Base-by-base conservation (phyloP, 352 stramenopile species). In the Globisporangium perplexum region DNA sequence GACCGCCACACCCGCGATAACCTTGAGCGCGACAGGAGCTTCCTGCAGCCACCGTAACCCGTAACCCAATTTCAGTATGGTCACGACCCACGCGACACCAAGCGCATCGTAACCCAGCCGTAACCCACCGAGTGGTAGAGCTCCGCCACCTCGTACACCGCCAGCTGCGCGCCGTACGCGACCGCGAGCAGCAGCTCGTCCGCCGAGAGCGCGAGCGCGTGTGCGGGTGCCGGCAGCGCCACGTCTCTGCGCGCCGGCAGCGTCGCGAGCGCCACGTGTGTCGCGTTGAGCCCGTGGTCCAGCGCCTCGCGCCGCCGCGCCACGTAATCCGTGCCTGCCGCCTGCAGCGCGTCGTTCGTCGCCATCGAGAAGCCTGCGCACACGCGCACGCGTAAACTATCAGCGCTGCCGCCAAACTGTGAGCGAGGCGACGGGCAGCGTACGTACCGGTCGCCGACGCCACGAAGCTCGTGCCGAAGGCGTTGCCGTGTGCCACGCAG, bases 401-500 rank as follows among this genome's bases (percentile, higher is more conserved):
- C n/a, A n/a, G n/a, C n/a, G n/a, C n/a, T n/a, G n/a, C n/a, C n/a
- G n/a, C n/a, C n/a, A n/a, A n/a, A n/a, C n/a, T n/a, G n/a, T n/a
- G n/a, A n/a, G n/a, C n/a, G n/a, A n/a, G n/a, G n/a, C n/a, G n/a
- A n/a, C n/a, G n/a, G n/a, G n/a, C n/a, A n/a, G n/a, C n/a, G n/a
- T n/a, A n/a, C n/a, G 50, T n/a, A 80, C 75, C 75, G 53, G 45
- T 63, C 5, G 67, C 58, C 14, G 67, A 56, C 28, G 69, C 59
- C 18, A 85, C 50, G 51, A 89, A 85, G 47, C 57, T 83, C 17
- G 87, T 43, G 33, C 80, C 80, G 53, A 69, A 83, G 3, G 47
- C 52, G 62, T 86, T 88, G 55, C 77, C 77, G 47, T 88, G 80
- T 50, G 69, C 68, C n/a, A 84, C 45, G 60, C 77, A 47, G 49